phyloP scores from a whole-genome alignment of 2,329 filamentous ascomycete species.

The Ophiocordyceps camponoti-saundersi region DNA sequence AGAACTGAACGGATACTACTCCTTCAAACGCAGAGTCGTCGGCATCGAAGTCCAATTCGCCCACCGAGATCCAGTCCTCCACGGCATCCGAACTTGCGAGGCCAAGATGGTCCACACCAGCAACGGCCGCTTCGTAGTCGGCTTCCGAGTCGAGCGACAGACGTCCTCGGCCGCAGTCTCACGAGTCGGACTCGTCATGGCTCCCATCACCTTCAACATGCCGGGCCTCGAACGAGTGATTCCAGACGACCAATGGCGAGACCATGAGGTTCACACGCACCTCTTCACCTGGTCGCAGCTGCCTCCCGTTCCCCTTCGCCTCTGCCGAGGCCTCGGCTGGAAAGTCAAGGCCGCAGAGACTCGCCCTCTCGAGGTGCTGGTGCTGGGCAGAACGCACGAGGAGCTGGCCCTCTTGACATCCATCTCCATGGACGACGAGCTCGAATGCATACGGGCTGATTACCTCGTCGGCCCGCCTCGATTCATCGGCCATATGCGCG shows the following conservation, averaged over 20 bases:
- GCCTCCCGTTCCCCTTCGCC: background rate
- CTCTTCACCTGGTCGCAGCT: background rate
- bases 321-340: background rate
- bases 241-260: background rate
- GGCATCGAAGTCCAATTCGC: background rate
- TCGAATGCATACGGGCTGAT: background rate
- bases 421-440: background rate
- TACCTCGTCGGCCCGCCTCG: background rate
- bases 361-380: background rate
- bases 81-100: background rate
- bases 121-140: background rate
- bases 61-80: background rate
- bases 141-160: background rate
- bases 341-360: background rate
- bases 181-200: background rate
- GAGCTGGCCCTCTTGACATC: background rate
- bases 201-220: background rate
- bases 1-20: background rate
- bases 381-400: background rate
- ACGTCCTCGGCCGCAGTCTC: background rate
- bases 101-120: background rate
- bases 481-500: background rate
- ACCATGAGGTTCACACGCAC: background rate
- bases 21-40: background rate
- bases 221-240: background rate